A percentile compares a stretch with the other conserved stretches of the same genome.
phyloP scores from a whole-genome alignment of 2,329 filamentous ascomycete species.

The Drechmeria coniospora region DNA sequence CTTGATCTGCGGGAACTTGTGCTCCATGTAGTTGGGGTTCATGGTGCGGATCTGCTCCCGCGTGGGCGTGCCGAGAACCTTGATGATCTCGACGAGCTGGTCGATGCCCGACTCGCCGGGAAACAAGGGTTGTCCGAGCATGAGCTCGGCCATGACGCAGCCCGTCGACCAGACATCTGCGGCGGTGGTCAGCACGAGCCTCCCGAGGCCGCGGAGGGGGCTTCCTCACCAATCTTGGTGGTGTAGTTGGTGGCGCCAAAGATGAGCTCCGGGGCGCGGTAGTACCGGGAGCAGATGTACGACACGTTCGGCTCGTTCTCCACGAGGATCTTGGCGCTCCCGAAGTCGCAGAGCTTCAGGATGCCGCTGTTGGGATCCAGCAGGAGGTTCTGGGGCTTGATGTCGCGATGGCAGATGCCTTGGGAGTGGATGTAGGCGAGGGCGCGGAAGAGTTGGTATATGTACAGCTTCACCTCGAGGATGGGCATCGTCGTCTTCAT shows the following conservation, averaged over 20 bases:
- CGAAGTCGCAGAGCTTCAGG: conserved; percentile 96
- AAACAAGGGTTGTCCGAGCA: conserved; percentile 96
- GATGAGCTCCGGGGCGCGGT: conserved; percentile 92
- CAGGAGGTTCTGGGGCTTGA: conserved; percentile 96
- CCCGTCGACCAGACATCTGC: conserved; percentile 98
- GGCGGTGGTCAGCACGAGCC: conserved; percentile 15
- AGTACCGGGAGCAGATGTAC: conserved; percentile 98
- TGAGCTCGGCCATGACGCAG: conserved; percentile 97
- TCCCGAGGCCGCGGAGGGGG: background rate
- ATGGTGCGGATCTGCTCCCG: conserved; percentile 97
- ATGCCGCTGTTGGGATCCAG: conserved; percentile 84
- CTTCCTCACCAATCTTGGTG: conserved; percentile 84
- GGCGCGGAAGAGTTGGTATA: conserved; percentile 96
- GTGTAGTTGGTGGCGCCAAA: conserved; percentile 99
- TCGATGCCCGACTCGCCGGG: conserved; percentile 97
- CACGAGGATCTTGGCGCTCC: conserved; percentile 94
- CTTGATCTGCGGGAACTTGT: conserved; percentile 99
- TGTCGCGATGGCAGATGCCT: conserved; percentile 96
- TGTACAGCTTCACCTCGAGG: conserved; percentile 97
- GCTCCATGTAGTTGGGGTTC: conserved; percentile 99
- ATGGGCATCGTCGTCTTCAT: conserved; percentile 99
- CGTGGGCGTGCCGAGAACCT: conserved; percentile 91
- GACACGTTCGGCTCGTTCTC: conserved; percentile 99
- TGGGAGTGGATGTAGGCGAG: conserved; percentile 98
- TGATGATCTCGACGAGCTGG: conserved; percentile 98